Base-by-base conservation (phyloP, 1,139 yeast genomes). In the Debaryomyces singareniensis region DNA sequence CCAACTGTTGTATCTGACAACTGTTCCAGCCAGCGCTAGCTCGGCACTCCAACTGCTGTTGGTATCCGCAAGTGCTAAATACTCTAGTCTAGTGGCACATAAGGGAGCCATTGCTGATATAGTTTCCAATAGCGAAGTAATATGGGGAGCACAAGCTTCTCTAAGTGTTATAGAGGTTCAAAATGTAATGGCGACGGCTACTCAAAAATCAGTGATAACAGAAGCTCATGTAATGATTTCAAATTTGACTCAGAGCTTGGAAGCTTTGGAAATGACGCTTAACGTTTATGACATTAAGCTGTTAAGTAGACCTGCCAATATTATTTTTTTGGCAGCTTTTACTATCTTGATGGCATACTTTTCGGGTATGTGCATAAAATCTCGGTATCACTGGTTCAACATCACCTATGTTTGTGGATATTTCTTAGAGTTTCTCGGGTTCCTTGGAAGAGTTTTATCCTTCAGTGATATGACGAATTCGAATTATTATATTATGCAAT, bases 341-440 rank as follows among this genome's bases (percentile, higher is more conserved):
- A 42, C 43, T 1, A 16, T 50, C 16, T 28, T 45, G 10, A 42
- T 49, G 31, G 21, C 46, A 5, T 58, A 42, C 43, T 38, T 43
- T 22, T 11, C 38, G 3, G 42, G 36, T 9, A 55, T 61, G 62
- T 9, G 47, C 11, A 32, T 34, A 29, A 51, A 47, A 39, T 77
- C 68, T 35, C 63, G 70, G 30, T 86, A 82, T 47, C 79, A 79
- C 71, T 86, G 95, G 94, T 78, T 75, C 50, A 71, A 78, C 27
- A 53, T 66, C 4, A 65, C 84, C 2, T 79, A 81, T 57, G 54
- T 69, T 33, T 60, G 75, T 39, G 89, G 89, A 1, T 56, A 65
- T 23, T 68, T 69, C 0, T 60, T 83, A 27, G 95, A 86, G 52
- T 62, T 78, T 29, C 53, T 73, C 4, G 96, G 96, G 2, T 86